Evolutionary conservation across 2,329 filamentous ascomycete genomes (phyloP).

Genomic region (Pleomassaria siparia): DNA sequence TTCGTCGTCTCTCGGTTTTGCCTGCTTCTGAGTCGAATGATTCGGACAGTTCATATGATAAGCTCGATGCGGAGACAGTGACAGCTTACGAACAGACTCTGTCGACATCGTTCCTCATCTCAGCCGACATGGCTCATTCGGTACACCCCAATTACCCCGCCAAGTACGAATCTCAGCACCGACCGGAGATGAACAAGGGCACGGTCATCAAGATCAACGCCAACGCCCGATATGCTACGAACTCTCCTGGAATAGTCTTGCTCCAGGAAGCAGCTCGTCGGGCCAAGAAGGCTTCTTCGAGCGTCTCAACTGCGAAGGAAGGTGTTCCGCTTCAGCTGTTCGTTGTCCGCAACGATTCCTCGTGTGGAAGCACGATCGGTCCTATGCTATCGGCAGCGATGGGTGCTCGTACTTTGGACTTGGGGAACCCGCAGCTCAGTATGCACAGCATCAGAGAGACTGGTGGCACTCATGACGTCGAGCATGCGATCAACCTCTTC

Average conservation of each 20-base stretch:
- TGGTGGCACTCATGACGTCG: constrained; percentile 83
- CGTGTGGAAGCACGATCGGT: constrained; percentile 94
- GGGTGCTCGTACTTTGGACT: constrained; percentile 84
- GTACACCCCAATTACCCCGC: constrained; percentile 91
- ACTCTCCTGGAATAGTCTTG: constrained; percentile 90
- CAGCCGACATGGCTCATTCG: constrained; percentile 96
- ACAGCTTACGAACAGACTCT: constrained; percentile 94
- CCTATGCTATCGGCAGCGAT: constrained; percentile 91
- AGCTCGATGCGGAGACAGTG: constrained; percentile 58
- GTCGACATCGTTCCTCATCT: constrained; percentile 87
- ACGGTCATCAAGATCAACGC: constrained; percentile 98
- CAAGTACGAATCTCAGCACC: constrained; percentile 90
- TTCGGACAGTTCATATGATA: constrained; percentile 68
- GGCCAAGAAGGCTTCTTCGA: constrained; percentile 54
- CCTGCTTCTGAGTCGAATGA: constrained; percentile 58
- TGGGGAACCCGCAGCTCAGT: constrained; percentile 90
- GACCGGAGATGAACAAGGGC: constrained; percentile 94
- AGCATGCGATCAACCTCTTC: constrained; percentile 82
- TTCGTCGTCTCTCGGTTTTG: constrained; percentile 82
- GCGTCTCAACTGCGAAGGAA: constrained; percentile 49
- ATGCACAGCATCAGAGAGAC: constrained; percentile 98
- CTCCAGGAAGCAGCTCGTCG: constrained; percentile 79
- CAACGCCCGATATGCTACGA: constrained; percentile 95
- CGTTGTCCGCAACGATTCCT: constrained; percentile 92
- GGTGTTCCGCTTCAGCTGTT: constrained; percentile 91